Base-by-base conservation (phyloP, 306 rosid genomes). In the Corylus heterophylla region DNA sequence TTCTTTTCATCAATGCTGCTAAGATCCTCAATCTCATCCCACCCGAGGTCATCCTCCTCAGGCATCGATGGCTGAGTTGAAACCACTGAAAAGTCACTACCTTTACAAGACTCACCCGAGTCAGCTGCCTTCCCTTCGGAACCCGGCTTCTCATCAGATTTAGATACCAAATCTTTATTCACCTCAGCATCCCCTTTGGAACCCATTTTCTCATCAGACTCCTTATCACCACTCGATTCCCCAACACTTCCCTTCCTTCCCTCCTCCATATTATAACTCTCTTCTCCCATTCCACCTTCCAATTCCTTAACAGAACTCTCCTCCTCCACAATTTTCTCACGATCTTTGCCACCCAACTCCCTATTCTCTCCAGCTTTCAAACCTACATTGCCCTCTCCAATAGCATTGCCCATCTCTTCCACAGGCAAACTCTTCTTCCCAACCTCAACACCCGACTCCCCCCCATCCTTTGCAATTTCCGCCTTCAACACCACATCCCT, bases 21-120 rank as follows among this genome's bases (percentile, higher is more conserved):
- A 76, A 92, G 89, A 94, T 92, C 98, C 88, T 90, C 96, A 73
- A 92, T 94, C 81, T 94, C 98, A 80, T 94, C 97, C 97, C 98
- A 94, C 13, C 86, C 97, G 77, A 94, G 91, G 77, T 92, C 98
- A 79, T 91, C 96, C 44, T 87, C 92, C 80, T 90, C 90, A 0
- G 87, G 76, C 50, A 69, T 69, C 8, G 87, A 69, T 4, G 82
- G 81, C 84, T 49, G 83, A 27, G 59, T 78, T 18, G 87, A 84
- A 79, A 74, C 89, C 74, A 79, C 78, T 0, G 86, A 81, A 44
- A 74, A 83, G 64, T 88, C 86, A 7, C 81, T 76, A 73, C 50
- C 83, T 47, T 83, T 87, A 22, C 76, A 27, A 52, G 88, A 85
- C 61, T 87, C 88, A 37, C 55, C 78, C 76, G 77, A 73, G 47